Percentiles rank a stretch among this genome's conserved stretches.
Conservation (phyloP, 768 basidiomycete species). For the Boletus speciosus region DNA sequence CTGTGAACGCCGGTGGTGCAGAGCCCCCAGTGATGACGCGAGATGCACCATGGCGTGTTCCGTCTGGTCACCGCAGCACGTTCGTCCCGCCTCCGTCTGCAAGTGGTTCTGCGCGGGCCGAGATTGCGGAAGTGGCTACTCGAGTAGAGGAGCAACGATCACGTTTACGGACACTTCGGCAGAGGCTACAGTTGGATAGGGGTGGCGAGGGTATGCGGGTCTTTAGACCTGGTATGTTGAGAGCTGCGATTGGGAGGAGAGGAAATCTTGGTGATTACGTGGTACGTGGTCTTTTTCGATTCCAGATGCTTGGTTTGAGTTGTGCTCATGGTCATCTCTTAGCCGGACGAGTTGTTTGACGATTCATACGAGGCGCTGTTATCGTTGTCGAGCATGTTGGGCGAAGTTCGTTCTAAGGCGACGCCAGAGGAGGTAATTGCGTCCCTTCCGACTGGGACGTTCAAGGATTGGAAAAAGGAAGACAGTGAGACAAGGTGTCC, state of each 20-base stretch:
- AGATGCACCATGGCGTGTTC: slow-evolving; percentile 23
- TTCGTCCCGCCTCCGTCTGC: slow-evolving; percentile 1
- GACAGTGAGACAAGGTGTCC: slow-evolving; percentile 76
- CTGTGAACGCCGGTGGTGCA: background rate
- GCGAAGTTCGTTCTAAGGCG: slow-evolving; percentile 64
- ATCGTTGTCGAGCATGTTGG: slow-evolving; percentile 53
- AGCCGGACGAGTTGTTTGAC: slow-evolving; percentile 79
- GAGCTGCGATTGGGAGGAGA: slow-evolving; percentile 20
- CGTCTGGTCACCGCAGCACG: slow-evolving; percentile 14
- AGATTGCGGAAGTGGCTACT: slow-evolving; percentile 2
- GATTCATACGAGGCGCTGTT: slow-evolving; percentile 70
- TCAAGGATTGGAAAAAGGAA: slow-evolving; percentile 63
- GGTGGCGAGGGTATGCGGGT: slow-evolving; percentile 15
- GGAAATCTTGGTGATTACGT: slow-evolving; percentile 45
- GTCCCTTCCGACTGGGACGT: slow-evolving; percentile 55
- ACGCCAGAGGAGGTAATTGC: slow-evolving; percentile 62
- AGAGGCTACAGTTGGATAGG: slow-evolving; percentile 30
- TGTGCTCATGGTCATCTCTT: slow-evolving; percentile 6
- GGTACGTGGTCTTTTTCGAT: slow-evolving; percentile 37
- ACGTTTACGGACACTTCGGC: slow-evolving; percentile 25
- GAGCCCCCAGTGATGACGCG: slow-evolving; percentile 7
- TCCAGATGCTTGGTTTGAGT: background rate
- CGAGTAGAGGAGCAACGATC: slow-evolving; percentile 21
- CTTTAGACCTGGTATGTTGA: slow-evolving; percentile 24
- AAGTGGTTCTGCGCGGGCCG: background rate